phyloP scores from a whole-genome alignment of 116 monocot species.

The Posidonia oceanica region DNA sequence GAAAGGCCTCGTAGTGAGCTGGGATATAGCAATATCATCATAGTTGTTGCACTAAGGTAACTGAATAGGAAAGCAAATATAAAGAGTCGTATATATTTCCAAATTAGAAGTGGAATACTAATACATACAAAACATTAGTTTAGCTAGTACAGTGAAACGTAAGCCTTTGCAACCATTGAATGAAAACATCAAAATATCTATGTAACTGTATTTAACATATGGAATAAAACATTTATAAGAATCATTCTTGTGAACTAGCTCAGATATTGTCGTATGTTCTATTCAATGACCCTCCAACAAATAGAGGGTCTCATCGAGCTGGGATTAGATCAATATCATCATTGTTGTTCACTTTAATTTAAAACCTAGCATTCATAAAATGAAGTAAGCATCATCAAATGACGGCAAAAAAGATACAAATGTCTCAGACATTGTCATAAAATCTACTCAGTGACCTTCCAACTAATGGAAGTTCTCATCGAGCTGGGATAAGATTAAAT shows the following conservation, averaged over 20 bases:
- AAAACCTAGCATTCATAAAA: neutral
- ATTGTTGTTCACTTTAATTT: neutral
- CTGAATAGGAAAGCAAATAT: neutral
- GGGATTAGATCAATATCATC: slow-evolving; percentile 11
- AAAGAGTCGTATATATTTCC: neutral
- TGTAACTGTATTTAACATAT: neutral
- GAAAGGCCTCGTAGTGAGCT: slow-evolving; percentile 21
- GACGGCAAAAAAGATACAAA: neutral
- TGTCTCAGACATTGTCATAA: neutral
- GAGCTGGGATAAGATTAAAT: neutral
- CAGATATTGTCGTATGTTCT: slow-evolving; percentile 4
- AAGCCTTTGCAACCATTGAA: neutral
- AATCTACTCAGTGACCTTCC: too few relatives aligned
- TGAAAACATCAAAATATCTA: neutral
- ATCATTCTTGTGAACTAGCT: neutral
- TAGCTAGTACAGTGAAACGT: too few relatives aligned
- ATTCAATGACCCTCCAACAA: slow-evolving; percentile 10
- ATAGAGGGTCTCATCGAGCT: slow-evolving; percentile 17
- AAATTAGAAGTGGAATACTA: neutral
- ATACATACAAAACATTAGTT: too few relatives aligned
- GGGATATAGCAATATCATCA: slow-evolving; percentile 16
- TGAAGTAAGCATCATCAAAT: neutral
- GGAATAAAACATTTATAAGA: neutral
- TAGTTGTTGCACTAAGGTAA: neutral
- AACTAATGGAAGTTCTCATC: too few relatives aligned